Percentiles rank a stretch among this genome's conserved stretches.
Conservation (phyloP, 192 early-diverging fungal species). For the Coemansia sp. region DNA sequence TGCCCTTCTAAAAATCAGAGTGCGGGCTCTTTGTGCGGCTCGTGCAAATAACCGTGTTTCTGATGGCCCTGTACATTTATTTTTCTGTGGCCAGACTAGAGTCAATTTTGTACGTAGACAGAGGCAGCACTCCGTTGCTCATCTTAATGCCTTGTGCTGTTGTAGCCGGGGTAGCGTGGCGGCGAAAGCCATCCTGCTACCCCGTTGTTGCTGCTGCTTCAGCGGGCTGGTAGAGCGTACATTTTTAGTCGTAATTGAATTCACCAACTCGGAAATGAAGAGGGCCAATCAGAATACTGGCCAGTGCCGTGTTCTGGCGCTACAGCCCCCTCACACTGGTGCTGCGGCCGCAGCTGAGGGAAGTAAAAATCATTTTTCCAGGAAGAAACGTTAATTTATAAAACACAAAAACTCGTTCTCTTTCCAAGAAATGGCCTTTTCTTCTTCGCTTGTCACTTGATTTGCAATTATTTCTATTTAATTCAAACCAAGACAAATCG, state of each 20-base stretch:
- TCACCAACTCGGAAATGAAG: background rate
- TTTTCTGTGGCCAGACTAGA: slow-evolving; percentile 25
- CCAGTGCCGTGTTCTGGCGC: too few species aligned
- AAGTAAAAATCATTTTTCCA: too few species aligned
- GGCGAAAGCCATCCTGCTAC: background rate
- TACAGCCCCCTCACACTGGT: too few species aligned
- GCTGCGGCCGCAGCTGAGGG: too few species aligned
- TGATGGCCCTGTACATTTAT: slow-evolving; percentile 40
- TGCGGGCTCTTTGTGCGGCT: slow-evolving; percentile 33
- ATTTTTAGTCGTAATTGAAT: background rate
- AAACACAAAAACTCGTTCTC: too few species aligned
- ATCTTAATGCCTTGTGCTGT: slow-evolving; percentile 45
- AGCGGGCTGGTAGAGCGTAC: slow-evolving; percentile 53
- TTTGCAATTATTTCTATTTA: background rate
- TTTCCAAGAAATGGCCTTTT: background rate
- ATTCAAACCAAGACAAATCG: too few species aligned
- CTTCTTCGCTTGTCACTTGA: background rate
- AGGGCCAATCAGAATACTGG: too few species aligned
- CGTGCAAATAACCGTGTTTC: slow-evolving; percentile 47
- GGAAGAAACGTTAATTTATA: too few species aligned
- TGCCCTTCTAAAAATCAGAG: background rate
- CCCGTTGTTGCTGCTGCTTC: slow-evolving; percentile 5
- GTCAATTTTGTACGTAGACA: slow-evolving; percentile 52
- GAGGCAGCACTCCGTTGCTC: slow-evolving; percentile 34
- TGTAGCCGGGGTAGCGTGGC: slow-evolving; percentile 9